Evolutionary conservation across 2,329 filamentous ascomycete species (phyloP).

Genomic region (Arachnomyces sp.): DNA sequence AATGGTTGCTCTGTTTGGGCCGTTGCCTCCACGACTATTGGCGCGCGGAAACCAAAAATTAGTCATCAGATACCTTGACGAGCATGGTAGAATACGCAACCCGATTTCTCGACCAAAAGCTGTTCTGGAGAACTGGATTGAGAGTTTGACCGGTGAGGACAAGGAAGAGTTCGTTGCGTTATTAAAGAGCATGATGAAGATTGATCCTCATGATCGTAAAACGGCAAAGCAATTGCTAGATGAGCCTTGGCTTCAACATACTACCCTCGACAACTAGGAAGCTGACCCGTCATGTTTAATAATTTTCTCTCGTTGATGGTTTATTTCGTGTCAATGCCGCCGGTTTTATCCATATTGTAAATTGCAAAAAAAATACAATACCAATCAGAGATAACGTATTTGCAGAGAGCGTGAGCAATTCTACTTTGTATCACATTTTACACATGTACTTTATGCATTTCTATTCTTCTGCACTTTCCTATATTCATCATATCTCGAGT

Average conservation of each 20-base stretch:
- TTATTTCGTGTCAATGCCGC: too few relatives aligned
- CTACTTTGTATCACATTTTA: too few relatives aligned
- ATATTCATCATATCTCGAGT: too few relatives aligned
- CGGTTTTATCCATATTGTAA: too few relatives aligned
- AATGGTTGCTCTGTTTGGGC: constrained; percentile 10
- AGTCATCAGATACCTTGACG: constrained; percentile 7
- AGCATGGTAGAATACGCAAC: constrained; percentile 5
- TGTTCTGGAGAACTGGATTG: constrained; percentile 5
- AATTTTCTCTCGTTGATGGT: too few relatives aligned
- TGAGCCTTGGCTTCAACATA: constrained; percentile 14
- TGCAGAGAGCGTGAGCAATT: too few relatives aligned
- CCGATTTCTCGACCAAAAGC: constrained; percentile 3
- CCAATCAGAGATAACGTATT: too few relatives aligned
- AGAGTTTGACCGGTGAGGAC: constrained; percentile 9
- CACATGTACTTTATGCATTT: too few relatives aligned
- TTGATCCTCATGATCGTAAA: constrained; percentile 12
- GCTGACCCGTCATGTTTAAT: too few relatives aligned
- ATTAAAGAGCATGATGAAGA: constrained; percentile 12
- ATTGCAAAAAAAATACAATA: too few relatives aligned
- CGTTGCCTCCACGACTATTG: constrained; percentile 8
- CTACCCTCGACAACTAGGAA: too few relatives aligned
- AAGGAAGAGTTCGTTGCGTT: constrained; percentile 13
- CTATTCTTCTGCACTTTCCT: too few relatives aligned
- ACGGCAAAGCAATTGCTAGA: constrained; percentile 12
- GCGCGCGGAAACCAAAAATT: constrained; percentile 5